A percentile compares a stretch with the other conserved stretches of the same genome.
Conservation (phyloP, 164 flowering plant species). For the Magnolia officinalis region DNA sequence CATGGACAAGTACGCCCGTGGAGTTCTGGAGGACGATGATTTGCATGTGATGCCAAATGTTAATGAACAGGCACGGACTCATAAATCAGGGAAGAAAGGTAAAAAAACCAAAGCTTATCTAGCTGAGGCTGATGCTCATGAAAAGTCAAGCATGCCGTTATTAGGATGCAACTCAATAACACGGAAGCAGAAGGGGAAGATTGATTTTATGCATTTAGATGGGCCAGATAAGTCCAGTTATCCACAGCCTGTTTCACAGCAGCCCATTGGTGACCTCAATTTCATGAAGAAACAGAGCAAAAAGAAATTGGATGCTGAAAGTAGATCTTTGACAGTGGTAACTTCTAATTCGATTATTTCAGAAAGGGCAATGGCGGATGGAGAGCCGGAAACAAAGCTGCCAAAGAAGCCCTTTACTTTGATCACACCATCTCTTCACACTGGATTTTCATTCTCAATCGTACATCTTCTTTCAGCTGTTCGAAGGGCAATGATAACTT, state of each 20-base stretch:
- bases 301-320: constrained; percentile 44
- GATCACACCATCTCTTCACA: constrained; percentile 85
- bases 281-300: constrained; percentile 48
- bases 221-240: constrained; percentile 34
- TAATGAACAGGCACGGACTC: constrained; percentile 22
- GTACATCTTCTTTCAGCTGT: constrained; percentile 96
- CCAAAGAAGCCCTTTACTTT: constrained; percentile 62
- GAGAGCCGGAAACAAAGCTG: constrained; percentile 56
- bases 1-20: constrained; percentile 18
- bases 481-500: constrained; percentile 75
- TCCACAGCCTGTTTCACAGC: constrained; percentile 26
- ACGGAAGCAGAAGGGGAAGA: constrained; percentile 69
- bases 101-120: constrained; percentile 22
- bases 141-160: constrained; percentile 23
- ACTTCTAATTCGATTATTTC: constrained; percentile 29
- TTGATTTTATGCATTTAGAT: constrained; percentile 28
- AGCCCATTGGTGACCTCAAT: constrained; percentile 32
- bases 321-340: constrained; percentile 30
- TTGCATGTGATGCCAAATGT: constrained; percentile 22
- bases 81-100: constrained; percentile 42
- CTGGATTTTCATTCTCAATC: constrained; percentile 88
- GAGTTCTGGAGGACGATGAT: constrained; percentile 38
- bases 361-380: constrained; percentile 40
- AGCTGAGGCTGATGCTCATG: constrained; percentile 24
- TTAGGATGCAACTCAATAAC: constrained; percentile 37